Base-by-base conservation (phyloP, 2,329 filamentous ascomycete genomes). In the Blastomyces gilchristii region DNA sequence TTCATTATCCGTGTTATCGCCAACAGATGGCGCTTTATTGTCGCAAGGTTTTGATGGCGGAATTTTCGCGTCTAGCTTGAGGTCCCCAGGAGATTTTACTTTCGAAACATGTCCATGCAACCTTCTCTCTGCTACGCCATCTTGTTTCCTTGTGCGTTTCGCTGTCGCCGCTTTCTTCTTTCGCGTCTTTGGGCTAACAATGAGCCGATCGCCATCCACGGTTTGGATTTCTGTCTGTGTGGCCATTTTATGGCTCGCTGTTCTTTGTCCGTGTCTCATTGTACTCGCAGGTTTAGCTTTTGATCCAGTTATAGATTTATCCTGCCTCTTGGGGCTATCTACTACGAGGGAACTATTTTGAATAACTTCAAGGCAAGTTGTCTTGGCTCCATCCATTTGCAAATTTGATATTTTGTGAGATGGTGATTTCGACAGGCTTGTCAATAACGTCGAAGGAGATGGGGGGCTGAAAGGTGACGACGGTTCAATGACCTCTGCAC, bases 101-200 rank as follows among this genome's bases (percentile, higher is more conserved):
- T 78, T 79, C 39, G 69, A 72, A 5, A 77, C 68, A 63, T 69
- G 75, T 18, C 75, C 74, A 45, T 70, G 68, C 43, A 78, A 65
- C 11, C 67, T 75, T 61, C 70, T 74, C 49, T 74, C 76, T 25
- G 68, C 69, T 22, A 64, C 11, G 28, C 68, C 70, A 37, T 70
- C 67, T 58, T 62, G 61, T 61, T 70, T 72, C 14, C 68, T 68
- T 16, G 61, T 66, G 43, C 70, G 71, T 58, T 63, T 68, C 7
- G 67, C 62, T 59, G 70, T 74, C 63, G 69, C 72, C 34, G 41
- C 45, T 60, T 50, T 56, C n/a, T 60, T 62, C 25, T 65, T 64
- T 2, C 59, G 56, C 39, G 70, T 71, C 59, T 69, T 71, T 14
- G 31, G 56, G 45, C 57, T 65, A n/a, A 12, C 49, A 50, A 31